Evolutionary conservation across 805 yeast species (phyloP), one percentile per base, ranked within the genome.

Genomic region (Candida arabinofermentans): DNA sequence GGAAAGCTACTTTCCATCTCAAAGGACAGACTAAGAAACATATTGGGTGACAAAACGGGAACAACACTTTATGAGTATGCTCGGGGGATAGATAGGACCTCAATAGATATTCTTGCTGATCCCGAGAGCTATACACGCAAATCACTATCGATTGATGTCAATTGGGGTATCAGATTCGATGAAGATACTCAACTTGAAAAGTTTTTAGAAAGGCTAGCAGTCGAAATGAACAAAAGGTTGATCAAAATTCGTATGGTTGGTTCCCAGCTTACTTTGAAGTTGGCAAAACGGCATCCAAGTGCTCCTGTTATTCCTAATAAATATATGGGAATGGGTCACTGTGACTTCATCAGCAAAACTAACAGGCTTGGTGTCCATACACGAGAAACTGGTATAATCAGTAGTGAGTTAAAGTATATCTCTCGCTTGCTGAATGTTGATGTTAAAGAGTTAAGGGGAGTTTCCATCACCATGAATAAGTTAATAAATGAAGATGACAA

Each of bases 111-210:
- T n/a, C 59, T 77, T 24, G 46, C 59, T 8, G 68, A 70, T 24
- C 77, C 79, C 8, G 64, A 68, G 13, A 77, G 65, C 39, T 69
- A 79, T 16, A 71, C 76, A 10, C 69, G 95, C 22, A 88, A 87
- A 52, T 77, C 93, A 1, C 74, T 91, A 0, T 87, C 96, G 0
- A 84, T 89, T 4, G 98, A 91, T 56, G 83, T 91, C 22, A 86
- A 88, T 47, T 91, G 88, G 83, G 98, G 96, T 0, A 85, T 91
- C 1, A 58, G 98, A 36, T 84, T 90, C 49, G 74, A 78, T 24
- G 66, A 66, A 1, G 67, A 74, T 24, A 58, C 62, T 0, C 87
- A 91, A 55, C 76, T 83, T 19, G 90, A 83, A 47, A 49, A 41
- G 4, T 93, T 91, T 54, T 55, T 87, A 8, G 64, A 69, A 27